Base-by-base conservation (phyloP, 805 yeast genomes). In the Debaryomyces tyrocola region DNA sequence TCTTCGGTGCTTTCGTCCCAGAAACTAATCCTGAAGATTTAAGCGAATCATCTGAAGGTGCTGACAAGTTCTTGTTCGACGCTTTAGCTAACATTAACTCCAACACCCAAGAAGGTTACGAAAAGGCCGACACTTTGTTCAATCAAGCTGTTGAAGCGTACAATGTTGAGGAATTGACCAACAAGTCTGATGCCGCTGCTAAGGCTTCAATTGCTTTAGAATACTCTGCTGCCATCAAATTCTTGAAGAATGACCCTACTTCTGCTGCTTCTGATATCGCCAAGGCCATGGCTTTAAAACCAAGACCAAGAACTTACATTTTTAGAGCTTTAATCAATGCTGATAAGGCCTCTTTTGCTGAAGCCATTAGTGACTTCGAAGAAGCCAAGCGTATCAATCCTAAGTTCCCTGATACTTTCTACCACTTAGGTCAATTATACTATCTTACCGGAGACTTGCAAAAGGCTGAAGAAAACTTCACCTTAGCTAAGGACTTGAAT, bases 381-480 rank as follows among this genome's bases (percentile, higher is more conserved):
- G 70, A 75, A 44, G 98, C 97, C 17, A 74, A 83, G 49, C 71
- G 75, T 49, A 62, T 86, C 51, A 84, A 88, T 60, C 82, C 92
- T 41, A 70, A 79, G 20, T 81, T 83, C 59, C 83, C 94, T 29
- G 96, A 94, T 62, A 80, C 86, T 55, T 88, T 84, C 75, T 94
- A 94, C 76, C 99, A 94, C 72, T 83, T 86, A 65, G 99, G 96
- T 56, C 99, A 94, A 79, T 78, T 91, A 63, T 81, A 79, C 66
- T 92, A 91, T 73, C 74, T 94, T 59, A 82, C 88, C 51, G 85
- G 84, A 51, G 87, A 89, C 50, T 81, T 87, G 60, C 71, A 69
- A 33, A 75, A 82, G 53, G 97, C 99, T 33, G 79, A 83, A 59
- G 71, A 65, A 35, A 83, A 87, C 70, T 94, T 90, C 63, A 78